Evolutionary conservation across 2,329 filamentous ascomycete genomes (phyloP), one percentile per base, ranked within the genome.

Genomic region (Talaromyces rugulosus): DNA sequence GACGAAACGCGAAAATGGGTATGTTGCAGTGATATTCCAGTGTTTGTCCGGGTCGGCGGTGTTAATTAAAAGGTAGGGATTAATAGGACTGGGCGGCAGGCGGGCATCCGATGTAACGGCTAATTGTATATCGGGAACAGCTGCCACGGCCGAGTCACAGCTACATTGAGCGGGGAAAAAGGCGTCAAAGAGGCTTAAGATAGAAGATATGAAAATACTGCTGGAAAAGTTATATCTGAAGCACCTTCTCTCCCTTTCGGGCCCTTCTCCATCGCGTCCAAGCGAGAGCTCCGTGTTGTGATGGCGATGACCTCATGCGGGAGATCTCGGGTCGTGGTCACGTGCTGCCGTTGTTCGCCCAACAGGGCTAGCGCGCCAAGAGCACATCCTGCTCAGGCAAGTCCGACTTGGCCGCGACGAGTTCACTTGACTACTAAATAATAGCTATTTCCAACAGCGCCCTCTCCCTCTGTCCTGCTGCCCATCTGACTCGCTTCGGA

Each of bases 281-380:
- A 18, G 23, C 44, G 44, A 40, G 8, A 4, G 44, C n/a, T 47
- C 27, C 44, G 8, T 47, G 18, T 23, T 1, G 18, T 47, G 44
- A 47, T 27, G 44, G 8, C 51, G 56, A 63, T 63, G 62, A 63
- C 62, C 59, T 61, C 62, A 61, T 33, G 60, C 60, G 60, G 60
- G 47, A 62, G 40, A 59, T 42, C 28, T 59, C 61, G 61, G 61
- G 61, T 34, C 3, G 0, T 0, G 9, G 30, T 66, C 65, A 66
- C 27, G 7, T 47, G 62, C 36, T 1, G 59, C 9, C n/a, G 27
- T 55, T 58, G 58, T 47, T 23, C 0, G 3, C 27, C 16, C 16
- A 52, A 52, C 5, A 5, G 16, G 30, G n/a, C n/a, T 63, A 64
- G 54, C 12, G 57, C 55, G 61, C 63, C 63, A 61, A 64, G 63